phyloP scores from a whole-genome alignment of 257 asterid genomes.

The Thymus quinquecostatus region DNA sequence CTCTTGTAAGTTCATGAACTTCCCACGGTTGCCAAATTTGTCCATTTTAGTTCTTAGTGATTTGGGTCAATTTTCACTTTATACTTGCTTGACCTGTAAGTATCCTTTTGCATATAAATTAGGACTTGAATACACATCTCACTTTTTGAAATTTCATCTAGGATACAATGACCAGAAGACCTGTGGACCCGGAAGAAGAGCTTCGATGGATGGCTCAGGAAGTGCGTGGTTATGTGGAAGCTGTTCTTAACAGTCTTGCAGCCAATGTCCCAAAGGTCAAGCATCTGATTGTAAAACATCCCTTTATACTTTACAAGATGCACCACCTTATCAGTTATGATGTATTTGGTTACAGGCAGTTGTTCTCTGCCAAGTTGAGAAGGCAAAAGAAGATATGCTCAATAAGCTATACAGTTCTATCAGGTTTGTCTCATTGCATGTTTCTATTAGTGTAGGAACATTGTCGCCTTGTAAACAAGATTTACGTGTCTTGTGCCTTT shows the following conservation, averaged over 20 bases:
- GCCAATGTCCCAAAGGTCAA: slow-evolving; percentile 92
- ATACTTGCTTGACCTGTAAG: neutral
- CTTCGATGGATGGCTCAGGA: slow-evolving; percentile 99
- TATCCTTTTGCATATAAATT: neutral
- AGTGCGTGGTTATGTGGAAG: slow-evolving; percentile 97
- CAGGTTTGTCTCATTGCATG: slow-evolving; percentile 55
- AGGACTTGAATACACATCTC: neutral
- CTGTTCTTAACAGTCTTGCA: slow-evolving; percentile 92
- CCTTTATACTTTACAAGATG: slow-evolving; percentile 25
- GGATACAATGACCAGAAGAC: slow-evolving; percentile 91
- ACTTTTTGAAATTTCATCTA: slow-evolving; percentile 30
- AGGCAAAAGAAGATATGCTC: slow-evolving; percentile 96
- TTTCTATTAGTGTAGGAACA: neutral
- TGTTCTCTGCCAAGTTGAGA: slow-evolving; percentile 95
- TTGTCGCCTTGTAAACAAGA: neutral
- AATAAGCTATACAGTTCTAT: slow-evolving; percentile 88
- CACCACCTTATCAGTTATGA: slow-evolving; percentile 32
- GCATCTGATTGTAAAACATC: slow-evolving; percentile 12
- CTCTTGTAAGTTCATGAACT: slow-evolving; percentile 67
- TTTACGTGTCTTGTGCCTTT: neutral
- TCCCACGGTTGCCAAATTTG: slow-evolving; percentile 13
- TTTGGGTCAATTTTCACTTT: neutral
- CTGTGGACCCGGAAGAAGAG: slow-evolving; percentile 94
- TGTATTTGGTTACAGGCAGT: slow-evolving; percentile 67
- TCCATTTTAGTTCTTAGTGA: slow-evolving; percentile 1